Evolutionary conservation across 305 asterid species (phyloP).

Genomic region (Fraxinus paxiana): DNA sequence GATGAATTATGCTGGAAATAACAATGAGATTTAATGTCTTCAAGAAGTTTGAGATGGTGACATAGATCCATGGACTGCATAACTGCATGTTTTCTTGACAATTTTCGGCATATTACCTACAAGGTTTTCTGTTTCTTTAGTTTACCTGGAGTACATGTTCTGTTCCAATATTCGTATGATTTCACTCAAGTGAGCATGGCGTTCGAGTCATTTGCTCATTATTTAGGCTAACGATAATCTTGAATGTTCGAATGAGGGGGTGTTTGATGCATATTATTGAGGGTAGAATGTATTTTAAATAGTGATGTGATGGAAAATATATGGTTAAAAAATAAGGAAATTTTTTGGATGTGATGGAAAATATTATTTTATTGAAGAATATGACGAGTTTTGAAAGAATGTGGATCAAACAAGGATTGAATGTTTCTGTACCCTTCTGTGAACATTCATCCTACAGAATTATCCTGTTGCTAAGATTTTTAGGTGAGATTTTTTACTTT

Average conservation of each 20-base stretch:
- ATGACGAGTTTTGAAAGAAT: no score
- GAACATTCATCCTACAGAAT: neutral
- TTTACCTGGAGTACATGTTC: neutral
- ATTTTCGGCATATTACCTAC: constrained; percentile 7
- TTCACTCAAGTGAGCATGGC: neutral
- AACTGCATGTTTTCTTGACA: constrained; percentile 13
- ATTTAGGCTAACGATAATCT: neutral
- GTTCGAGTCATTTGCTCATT: neutral
- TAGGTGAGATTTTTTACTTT: neutral
- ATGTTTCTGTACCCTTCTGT: neutral
- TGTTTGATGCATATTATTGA: no score
- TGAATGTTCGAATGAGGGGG: neutral
- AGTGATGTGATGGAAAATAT: no score
- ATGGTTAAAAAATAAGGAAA: no score
- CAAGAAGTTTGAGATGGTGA: neutral
- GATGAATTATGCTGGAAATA: neutral
- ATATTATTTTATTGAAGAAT: no score
- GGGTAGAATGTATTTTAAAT: no score
- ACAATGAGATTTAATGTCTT: neutral
- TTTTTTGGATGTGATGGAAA: no score
- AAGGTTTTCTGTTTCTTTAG: constrained; percentile 13
- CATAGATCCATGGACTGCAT: constrained; percentile 6
- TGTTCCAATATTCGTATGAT: neutral
- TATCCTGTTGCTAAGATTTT: neutral
- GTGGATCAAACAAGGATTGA: no score